Evolutionary conservation across 495 filamentous ascomycete genomes (phyloP).

Genomic region (Lepidopterella palustris): DNA sequence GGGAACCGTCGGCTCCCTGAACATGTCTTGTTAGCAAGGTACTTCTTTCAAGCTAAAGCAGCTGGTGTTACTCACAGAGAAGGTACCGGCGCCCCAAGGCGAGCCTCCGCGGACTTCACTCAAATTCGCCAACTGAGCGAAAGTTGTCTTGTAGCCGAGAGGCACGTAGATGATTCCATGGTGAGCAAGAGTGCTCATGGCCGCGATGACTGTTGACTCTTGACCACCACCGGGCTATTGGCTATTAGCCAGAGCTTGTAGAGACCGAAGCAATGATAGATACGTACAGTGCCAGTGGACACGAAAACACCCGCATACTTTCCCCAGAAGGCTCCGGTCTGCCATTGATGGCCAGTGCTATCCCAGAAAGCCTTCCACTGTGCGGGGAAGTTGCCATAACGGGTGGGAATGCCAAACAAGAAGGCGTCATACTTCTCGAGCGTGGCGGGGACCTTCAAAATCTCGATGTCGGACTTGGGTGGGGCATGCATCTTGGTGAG

Average conservation of each 20-base stretch:
- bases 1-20: slow-evolving; percentile 62
- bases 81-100: slow-evolving; percentile 93
- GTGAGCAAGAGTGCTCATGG: slow-evolving; percentile 83
- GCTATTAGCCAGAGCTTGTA: neutral
- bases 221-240: slow-evolving; percentile 73
- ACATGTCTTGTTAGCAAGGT: neutral
- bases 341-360: slow-evolving; percentile 61
- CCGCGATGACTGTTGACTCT: slow-evolving; percentile 74
- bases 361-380: slow-evolving; percentile 96
- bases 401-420: slow-evolving; percentile 94
- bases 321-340: slow-evolving; percentile 66
- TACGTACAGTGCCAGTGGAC: slow-evolving; percentile 55
- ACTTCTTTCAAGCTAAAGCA: neutral
- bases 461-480: slow-evolving; percentile 62
- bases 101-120: slow-evolving; percentile 74
- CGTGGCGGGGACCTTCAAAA: slow-evolving; percentile 53
- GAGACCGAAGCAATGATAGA: neutral
- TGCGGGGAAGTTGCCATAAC: slow-evolving; percentile 95
- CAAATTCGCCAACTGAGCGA: slow-evolving; percentile 59
- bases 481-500: slow-evolving; percentile 86
- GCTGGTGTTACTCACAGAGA: slow-evolving; percentile 52
- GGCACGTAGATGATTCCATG: slow-evolving; percentile 96
- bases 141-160: slow-evolving; percentile 81
- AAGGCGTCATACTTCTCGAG: slow-evolving; percentile 83
- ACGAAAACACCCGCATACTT: slow-evolving; percentile 94